Evolutionary conservation across 2,329 filamentous ascomycete genomes (phyloP).

Genomic region (Lachnellula hyalina): DNA sequence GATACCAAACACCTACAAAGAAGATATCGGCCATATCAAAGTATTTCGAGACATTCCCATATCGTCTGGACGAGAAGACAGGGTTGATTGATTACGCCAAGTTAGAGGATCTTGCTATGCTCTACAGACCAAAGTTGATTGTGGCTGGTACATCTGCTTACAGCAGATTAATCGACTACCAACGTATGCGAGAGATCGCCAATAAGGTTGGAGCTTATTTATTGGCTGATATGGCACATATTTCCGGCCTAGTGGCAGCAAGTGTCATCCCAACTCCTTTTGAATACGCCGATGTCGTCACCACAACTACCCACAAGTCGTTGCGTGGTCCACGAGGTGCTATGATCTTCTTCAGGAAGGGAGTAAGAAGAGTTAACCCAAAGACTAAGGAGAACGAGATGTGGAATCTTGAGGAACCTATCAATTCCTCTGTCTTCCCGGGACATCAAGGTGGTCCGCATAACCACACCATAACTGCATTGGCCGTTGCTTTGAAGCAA

Average conservation of each 20-base stretch:
- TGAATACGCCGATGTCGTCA: slow-evolving; percentile 85
- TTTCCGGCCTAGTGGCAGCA: slow-evolving; percentile 88
- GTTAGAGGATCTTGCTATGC: slow-evolving; percentile 76
- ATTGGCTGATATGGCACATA: slow-evolving; percentile 94
- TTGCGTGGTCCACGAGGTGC: slow-evolving; percentile 90
- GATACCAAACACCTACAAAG: slow-evolving; percentile 89
- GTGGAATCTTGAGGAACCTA: slow-evolving; percentile 88
- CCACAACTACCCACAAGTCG: slow-evolving; percentile 97
- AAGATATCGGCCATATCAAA: slow-evolving; percentile 98
- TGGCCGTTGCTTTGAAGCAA: slow-evolving; percentile 92
- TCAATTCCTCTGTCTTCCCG: slow-evolving; percentile 96
- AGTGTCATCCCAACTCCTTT: slow-evolving; percentile 90
- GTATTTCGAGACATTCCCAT: slow-evolving; percentile 97
- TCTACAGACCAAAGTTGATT: slow-evolving; percentile 94
- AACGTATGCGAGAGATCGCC: slow-evolving; percentile 82
- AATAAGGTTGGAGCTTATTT: slow-evolving; percentile 92
- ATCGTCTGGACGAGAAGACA: slow-evolving; percentile 83
- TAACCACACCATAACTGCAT: slow-evolving; percentile 97
- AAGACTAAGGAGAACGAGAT: slow-evolving; percentile 82
- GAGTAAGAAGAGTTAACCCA: slow-evolving; percentile 73
- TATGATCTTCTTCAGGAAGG: slow-evolving; percentile 97
- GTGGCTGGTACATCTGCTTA: slow-evolving; percentile 94
- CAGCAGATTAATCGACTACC: slow-evolving; percentile 92
- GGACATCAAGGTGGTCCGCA: slow-evolving; percentile 97
- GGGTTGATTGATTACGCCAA: slow-evolving; percentile 93